Evolutionary conservation across 805 yeast genomes (phyloP).

Genomic region (Monosporozyma yasuniensis): DNA sequence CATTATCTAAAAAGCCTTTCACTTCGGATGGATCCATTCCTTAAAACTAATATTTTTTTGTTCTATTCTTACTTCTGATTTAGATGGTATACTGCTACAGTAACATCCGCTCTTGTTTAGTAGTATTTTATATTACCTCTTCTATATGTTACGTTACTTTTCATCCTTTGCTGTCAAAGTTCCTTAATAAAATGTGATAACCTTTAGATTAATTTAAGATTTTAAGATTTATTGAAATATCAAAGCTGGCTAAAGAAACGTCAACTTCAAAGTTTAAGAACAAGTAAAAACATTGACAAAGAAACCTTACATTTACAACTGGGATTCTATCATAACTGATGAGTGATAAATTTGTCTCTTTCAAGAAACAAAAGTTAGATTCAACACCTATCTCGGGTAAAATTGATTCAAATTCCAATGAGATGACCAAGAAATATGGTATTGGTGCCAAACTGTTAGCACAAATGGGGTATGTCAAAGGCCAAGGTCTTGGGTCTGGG

Average conservation of each 20-base stretch:
- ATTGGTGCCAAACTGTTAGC: conserved; percentile 72
- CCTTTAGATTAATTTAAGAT: not conserved
- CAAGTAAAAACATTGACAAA: too few relatives aligned
- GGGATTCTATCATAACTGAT: too few relatives aligned
- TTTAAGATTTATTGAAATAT: not conserved
- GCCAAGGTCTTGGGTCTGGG: conserved; percentile 72
- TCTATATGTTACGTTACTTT: not conserved
- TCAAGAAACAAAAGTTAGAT: not conserved
- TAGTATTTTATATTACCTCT: not conserved
- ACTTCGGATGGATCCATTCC: not conserved
- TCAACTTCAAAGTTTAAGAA: not conserved
- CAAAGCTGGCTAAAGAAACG: too few relatives aligned
- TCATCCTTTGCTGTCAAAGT: not conserved
- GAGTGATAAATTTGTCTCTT: not conserved
- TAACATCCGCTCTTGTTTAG: not conserved
- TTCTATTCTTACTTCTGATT: not conserved
- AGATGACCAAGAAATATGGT: conserved; percentile 44
- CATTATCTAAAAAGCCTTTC: conserved; percentile 28
- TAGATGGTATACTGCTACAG: not conserved
- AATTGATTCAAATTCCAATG: not conserved
- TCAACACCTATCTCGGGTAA: not conserved
- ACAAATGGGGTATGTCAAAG: conserved; percentile 81
- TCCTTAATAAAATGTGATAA: not conserved
- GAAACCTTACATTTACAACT: too few relatives aligned
- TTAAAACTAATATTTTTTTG: not conserved